phyloP scores from a whole-genome alignment of 768 basidiomycete genomes.

The Neoboletus magnificus region DNA sequence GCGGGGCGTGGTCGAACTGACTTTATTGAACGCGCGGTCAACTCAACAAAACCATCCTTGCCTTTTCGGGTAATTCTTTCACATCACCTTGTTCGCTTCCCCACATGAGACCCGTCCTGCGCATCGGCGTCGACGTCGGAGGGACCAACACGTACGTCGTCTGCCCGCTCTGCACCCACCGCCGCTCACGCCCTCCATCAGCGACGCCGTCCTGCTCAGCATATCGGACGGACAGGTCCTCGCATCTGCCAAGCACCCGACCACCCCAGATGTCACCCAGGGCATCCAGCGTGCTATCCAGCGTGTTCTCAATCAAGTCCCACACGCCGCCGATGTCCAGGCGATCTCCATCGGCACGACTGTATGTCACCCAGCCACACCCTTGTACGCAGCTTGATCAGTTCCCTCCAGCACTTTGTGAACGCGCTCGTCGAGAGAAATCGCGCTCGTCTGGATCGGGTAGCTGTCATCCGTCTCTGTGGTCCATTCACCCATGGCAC shows the following conservation, averaged over 20 bases:
- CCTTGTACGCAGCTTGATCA: background rate
- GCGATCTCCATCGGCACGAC: slow-evolving; percentile 63
- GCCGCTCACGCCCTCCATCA: slow-evolving; percentile 4
- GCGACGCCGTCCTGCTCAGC: slow-evolving; percentile 32
- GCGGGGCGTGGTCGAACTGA: background rate
- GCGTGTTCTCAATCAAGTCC: slow-evolving; percentile 39
- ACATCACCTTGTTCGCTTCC: background rate
- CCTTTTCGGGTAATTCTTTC: slow-evolving; percentile 8
- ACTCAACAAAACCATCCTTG: background rate
- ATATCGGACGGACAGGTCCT: slow-evolving; percentile 18
- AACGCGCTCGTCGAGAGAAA: slow-evolving; percentile 62
- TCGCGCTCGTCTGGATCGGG: slow-evolving; percentile 48
- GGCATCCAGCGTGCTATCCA: slow-evolving; percentile 56
- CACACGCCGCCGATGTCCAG: slow-evolving; percentile 38
- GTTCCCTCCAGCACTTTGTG: slow-evolving; percentile 41
- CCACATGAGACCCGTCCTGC: background rate
- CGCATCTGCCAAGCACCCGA: slow-evolving; percentile 44
- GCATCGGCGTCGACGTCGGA: slow-evolving; percentile 35
- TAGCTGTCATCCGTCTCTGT: slow-evolving; percentile 63
- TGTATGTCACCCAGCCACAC: slow-evolving; percentile 23
- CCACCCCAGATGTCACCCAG: slow-evolving; percentile 54
- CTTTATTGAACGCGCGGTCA: background rate
- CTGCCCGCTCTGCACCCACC: accelerated
- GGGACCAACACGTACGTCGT: slow-evolving; percentile 32
- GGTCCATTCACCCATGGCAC: slow-evolving; percentile 56